Evolutionary conservation across 2,329 filamentous ascomycete species (phyloP), one percentile per base, ranked within the genome.

Genomic region (Ceratocystis lukuohia): DNA sequence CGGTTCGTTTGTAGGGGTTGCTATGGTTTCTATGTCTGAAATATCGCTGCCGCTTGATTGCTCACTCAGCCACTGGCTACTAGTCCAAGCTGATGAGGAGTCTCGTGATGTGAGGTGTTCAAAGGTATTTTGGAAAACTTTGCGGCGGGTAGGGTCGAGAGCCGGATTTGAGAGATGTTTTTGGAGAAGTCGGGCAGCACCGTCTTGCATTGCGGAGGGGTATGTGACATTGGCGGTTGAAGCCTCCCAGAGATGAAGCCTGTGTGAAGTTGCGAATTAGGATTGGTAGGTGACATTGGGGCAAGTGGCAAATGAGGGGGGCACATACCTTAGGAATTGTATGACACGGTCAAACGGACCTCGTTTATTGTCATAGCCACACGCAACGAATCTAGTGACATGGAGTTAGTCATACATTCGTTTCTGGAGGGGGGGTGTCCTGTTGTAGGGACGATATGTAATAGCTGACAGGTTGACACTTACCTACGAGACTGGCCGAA

Each of bases 51-150:
- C 87, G 1, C 87, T 87, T 0, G 80, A 79, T 1, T 87, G 79
- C 70, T 89, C 87, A 0, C 87, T 90, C 87, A 90, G 89, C 87
- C 88, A 90, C 72, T 90, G 87, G 0, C 87, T 87, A 50, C 82
- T 87, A 0, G 86, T 90, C 87, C 87, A 90, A 0, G 83, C 82
- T 20, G 74, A 69, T 3, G 37, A 56, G 0, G 74, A 71, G 28
- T 86, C 78, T 3, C 81, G 76, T 3, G 80, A 82, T 1, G 76
- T 82, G 2, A 88, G 75, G 12, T 80, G 80, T 5, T 74, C 71
- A 69, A 80, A 84, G 2, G 81, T 82, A 50, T 81, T 77, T 46
- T 79, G 75, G 61, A 85, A 78, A 0, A 84, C 79, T 20, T 70
- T 69, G 6, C 75, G 74, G 68, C 77, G 72, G 1, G 72, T 69